A percentile compares a stretch with the other conserved stretches of the same genome.
Evolutionary conservation across 2,329 filamentous ascomycete species (phyloP).

Genomic region (Nigrospora osmanthi): DNA sequence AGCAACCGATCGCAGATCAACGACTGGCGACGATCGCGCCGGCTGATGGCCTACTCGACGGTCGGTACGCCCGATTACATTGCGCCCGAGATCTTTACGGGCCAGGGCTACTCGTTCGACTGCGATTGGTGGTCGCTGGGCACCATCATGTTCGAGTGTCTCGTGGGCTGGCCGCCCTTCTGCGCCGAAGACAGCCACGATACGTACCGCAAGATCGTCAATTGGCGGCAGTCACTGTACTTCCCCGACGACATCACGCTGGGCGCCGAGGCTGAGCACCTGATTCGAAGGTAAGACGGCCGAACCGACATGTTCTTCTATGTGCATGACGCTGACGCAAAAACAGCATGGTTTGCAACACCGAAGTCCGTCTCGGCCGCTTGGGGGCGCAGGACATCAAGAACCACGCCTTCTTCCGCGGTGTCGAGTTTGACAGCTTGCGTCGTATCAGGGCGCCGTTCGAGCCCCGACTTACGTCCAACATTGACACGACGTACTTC

Average conservation of each 20-base stretch:
- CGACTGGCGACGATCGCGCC: slow-evolving; percentile 93
- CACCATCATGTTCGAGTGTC: slow-evolving; percentile 99
- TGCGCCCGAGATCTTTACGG: slow-evolving; percentile 95
- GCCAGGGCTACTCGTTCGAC: slow-evolving; percentile 90
- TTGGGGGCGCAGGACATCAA: slow-evolving; percentile 89
- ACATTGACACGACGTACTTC: slow-evolving; percentile 97
- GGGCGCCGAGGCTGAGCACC: slow-evolving; percentile 79
- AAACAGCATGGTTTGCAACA: slow-evolving; percentile 81
- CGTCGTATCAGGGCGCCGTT: slow-evolving; percentile 92
- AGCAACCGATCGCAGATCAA: slow-evolving; percentile 98
- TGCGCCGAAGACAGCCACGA: slow-evolving; percentile 96
- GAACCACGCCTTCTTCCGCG: slow-evolving; percentile 89
- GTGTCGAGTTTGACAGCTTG: slow-evolving; percentile 89
- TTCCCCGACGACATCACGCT: slow-evolving; percentile 94
- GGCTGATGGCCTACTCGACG: slow-evolving; percentile 95
- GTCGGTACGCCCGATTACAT: slow-evolving; percentile 98
- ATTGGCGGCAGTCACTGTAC: slow-evolving; percentile 92
- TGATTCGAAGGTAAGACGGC: slow-evolving; percentile 71
- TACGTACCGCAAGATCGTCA: slow-evolving; percentile 98
- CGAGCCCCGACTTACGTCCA: slow-evolving; percentile 85
- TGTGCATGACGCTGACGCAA: slow-evolving; percentile 2
- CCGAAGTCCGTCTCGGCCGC: slow-evolving; percentile 83
- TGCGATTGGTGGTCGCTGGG: slow-evolving; percentile 99
- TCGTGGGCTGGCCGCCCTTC: slow-evolving; percentile 98
- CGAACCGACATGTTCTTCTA: neutral